Conservation (phyloP, 345 rosid species). For the Stellera chamaejasme region DNA sequence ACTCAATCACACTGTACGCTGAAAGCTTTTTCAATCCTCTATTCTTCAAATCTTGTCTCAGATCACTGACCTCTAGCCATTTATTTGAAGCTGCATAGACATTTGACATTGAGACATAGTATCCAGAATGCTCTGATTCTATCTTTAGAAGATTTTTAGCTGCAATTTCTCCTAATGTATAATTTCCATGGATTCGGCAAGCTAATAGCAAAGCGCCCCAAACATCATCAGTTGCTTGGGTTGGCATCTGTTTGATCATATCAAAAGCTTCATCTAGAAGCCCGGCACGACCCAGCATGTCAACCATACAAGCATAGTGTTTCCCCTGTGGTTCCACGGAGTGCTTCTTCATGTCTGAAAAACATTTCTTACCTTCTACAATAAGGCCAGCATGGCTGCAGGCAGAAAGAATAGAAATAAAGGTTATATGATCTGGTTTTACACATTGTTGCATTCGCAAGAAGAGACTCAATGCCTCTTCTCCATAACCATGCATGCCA, state of each 20-base stretch:
- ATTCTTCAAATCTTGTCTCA: constrained; percentile 39
- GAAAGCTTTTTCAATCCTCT: constrained; percentile 54
- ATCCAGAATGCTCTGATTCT: constrained; percentile 47
- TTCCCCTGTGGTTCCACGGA: constrained; percentile 27
- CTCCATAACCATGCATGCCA: constrained; percentile 42
- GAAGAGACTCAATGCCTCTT: constrained; percentile 33
- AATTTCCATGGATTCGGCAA: constrained; percentile 44
- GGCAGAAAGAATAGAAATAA: constrained; percentile 46
- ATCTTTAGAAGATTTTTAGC: constrained; percentile 36
- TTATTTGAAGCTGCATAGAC: constrained; percentile 45
- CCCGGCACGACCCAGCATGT: constrained; percentile 59
- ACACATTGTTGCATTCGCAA: constrained; percentile 35
- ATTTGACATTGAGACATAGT: constrained; percentile 46
- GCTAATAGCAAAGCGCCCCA: constrained; percentile 64
- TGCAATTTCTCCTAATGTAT: constrained; percentile 35
- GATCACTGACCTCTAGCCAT: constrained; percentile 44
- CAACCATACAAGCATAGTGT: constrained; percentile 60
- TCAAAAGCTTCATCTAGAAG: constrained; percentile 36
- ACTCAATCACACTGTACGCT: constrained; percentile 41
- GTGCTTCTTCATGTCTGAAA: constrained; percentile 31
- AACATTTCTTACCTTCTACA: constrained; percentile 44
- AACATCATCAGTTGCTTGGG: constrained; percentile 32
- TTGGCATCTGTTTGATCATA: constrained; percentile 42
- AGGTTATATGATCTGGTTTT: constrained; percentile 44
- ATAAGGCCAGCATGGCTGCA: constrained; percentile 57